Evolutionary conservation across 2,329 filamentous ascomycete genomes (phyloP).

Genomic region (Macrophomina pseudophaseolina): DNA sequence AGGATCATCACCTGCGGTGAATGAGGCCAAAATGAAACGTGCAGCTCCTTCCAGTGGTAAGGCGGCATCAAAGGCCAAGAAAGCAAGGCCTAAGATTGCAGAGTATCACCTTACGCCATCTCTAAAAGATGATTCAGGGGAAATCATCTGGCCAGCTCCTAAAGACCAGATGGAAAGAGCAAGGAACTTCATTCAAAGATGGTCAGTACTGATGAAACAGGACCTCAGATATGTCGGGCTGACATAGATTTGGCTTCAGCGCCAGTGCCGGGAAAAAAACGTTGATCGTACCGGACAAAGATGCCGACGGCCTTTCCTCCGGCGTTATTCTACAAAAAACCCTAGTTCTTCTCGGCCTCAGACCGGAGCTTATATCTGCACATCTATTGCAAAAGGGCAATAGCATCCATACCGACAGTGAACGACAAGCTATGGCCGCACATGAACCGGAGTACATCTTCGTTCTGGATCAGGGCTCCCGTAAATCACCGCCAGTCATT

Average conservation of each 20-base stretch:
- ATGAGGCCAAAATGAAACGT: constrained; percentile 20
- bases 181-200: constrained; percentile 62
- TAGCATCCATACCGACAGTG: constrained; percentile 61
- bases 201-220: constrained; percentile 47
- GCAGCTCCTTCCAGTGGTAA: neutral
- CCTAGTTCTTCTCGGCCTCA: constrained; percentile 63
- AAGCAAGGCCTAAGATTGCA: constrained; percentile 9
- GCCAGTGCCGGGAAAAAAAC: constrained; percentile 57
- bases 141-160: constrained; percentile 63
- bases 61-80: constrained; percentile 19
- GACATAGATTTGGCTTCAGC: constrained; percentile 42
- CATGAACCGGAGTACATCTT: constrained; percentile 64
- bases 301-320: constrained; percentile 69
- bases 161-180: constrained; percentile 60
- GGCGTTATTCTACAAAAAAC: constrained; percentile 68
- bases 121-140: constrained; percentile 18
- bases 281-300: constrained; percentile 71
- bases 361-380: constrained; percentile 57
- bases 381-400: constrained; percentile 66
- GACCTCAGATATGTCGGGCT: neutral
- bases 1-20: neutral
- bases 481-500: constrained; percentile 59
- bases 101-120: constrained; percentile 25
- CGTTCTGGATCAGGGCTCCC: constrained; percentile 69
- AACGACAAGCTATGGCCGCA: constrained; percentile 58